phyloP scores from a whole-genome alignment of 139 green algal species.

The Auxenochlorella pyrenoidosa region DNA sequence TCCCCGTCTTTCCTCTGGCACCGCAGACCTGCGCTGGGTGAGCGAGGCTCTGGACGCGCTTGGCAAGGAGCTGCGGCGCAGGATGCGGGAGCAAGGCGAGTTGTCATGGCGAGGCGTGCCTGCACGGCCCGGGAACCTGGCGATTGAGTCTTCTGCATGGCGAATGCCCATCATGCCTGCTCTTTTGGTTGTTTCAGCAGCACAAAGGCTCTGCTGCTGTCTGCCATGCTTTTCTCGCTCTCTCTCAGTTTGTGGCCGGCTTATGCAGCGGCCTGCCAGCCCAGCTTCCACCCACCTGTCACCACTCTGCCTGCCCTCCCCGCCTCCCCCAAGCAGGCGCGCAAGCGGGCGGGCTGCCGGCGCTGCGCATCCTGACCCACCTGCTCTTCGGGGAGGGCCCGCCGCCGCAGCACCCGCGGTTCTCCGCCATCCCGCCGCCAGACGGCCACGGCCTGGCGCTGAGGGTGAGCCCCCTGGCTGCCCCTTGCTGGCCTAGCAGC shows the following conservation, averaged over 20 bases:
- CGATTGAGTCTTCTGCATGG: too few relatives aligned
- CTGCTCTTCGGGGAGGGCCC: constrained; percentile 52
- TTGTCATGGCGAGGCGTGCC: neutral
- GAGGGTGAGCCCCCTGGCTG: neutral
- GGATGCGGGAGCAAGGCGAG: constrained; percentile 30
- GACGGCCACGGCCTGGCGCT: constrained; percentile 37
- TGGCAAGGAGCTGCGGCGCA: constrained; percentile 34
- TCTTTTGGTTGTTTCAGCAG: too few relatives aligned
- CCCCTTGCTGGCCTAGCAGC: too few relatives aligned
- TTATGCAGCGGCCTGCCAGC: neutral
- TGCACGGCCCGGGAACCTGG: too few relatives aligned
- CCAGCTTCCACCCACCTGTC: neutral
- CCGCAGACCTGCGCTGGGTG: constrained; percentile 30
- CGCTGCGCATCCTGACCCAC: constrained; percentile 44
- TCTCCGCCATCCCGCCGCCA: constrained; percentile 23
- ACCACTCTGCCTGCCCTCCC: neutral
- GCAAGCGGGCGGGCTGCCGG: constrained; percentile 7
- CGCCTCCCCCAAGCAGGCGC: neutral
- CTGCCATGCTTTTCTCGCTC: too few relatives aligned
- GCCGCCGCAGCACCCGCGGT: neutral
- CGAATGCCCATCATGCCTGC: too few relatives aligned
- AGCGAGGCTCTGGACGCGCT: constrained; percentile 24
- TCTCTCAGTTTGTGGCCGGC: too few relatives aligned
- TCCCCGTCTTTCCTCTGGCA: too few relatives aligned
- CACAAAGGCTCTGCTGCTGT: too few relatives aligned